phyloP scores from a whole-genome alignment of 257 asterid genomes.

The Solanum phureja region DNA sequence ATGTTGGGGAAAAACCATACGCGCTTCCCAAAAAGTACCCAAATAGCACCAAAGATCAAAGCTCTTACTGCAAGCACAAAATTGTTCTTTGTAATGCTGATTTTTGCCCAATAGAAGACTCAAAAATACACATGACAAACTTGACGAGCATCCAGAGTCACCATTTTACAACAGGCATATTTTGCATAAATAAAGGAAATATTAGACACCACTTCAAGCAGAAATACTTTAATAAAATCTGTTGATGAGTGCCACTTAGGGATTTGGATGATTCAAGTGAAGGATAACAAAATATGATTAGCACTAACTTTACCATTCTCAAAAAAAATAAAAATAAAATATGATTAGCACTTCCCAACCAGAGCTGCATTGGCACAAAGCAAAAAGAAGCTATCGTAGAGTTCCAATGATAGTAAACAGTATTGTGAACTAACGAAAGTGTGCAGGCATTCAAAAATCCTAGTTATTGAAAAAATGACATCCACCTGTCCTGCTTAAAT shows the following conservation, averaged over 20 bases:
- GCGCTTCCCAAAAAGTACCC: constrained; percentile 78
- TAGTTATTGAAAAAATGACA: background rate
- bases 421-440: background rate
- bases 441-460: background rate
- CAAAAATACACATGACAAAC: no score
- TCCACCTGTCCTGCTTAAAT: background rate
- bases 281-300: background rate
- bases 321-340: no score
- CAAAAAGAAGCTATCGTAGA: background rate
- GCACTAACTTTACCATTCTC: no score
- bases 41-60: constrained; percentile 60
- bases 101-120: no score
- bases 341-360: no score
- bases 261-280: background rate
- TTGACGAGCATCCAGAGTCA: no score
- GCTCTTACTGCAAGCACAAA: constrained; percentile 62
- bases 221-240: background rate
- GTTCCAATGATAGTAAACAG: background rate
- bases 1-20: constrained; percentile 98
- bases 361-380: background rate
- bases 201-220: background rate
- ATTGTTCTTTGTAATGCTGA: no score
- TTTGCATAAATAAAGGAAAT: background rate
- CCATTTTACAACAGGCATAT: no score
- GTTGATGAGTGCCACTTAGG: background rate